phyloP scores from a whole-genome alignment of 1,139 yeast genomes.

The Blastobotrys illinoisensis region DNA sequence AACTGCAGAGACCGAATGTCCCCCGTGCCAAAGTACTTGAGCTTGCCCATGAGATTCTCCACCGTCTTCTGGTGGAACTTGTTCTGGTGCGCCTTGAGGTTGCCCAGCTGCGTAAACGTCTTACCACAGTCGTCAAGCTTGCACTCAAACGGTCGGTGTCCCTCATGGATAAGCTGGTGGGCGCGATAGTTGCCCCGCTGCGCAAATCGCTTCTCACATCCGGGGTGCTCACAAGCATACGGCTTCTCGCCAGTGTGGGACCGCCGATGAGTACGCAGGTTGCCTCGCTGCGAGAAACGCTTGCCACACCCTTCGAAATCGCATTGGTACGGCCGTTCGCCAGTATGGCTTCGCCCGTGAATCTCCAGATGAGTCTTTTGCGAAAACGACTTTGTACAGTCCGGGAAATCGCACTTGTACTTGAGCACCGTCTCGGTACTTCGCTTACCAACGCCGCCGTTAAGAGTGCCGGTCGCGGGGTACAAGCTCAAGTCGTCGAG shows the following conservation, averaged over 20 bases:
- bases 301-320: conserved; percentile 55
- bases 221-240: conserved; percentile 54
- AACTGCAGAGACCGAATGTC: conserved; percentile 29
- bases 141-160: conserved; percentile 74
- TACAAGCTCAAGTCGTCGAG: conserved; percentile 36
- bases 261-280: conserved; percentile 75
- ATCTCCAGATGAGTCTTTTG: conserved; percentile 92
- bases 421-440: conserved; percentile 32
- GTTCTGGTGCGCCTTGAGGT: conserved; percentile 89
- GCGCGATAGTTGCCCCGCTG: conserved; percentile 89
- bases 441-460: conserved; percentile 80
- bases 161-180: conserved; percentile 74
- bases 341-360: conserved; percentile 83
- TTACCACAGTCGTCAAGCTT: conserved; percentile 77
- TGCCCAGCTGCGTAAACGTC: conserved; percentile 86
- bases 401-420: conserved; percentile 60
- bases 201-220: conserved; percentile 68
- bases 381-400: conserved; percentile 72
- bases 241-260: conserved; percentile 90
- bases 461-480: conserved; percentile 62
- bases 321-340: conserved; percentile 61
- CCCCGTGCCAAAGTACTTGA: conserved; percentile 24
- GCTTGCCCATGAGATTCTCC: conserved; percentile 49
- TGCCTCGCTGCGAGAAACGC: conserved; percentile 88
- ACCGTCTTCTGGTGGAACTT: conserved; percentile 74